phyloP scores from a whole-genome alignment of 768 basidiomycete genomes.

The Auricularia sp. region DNA sequence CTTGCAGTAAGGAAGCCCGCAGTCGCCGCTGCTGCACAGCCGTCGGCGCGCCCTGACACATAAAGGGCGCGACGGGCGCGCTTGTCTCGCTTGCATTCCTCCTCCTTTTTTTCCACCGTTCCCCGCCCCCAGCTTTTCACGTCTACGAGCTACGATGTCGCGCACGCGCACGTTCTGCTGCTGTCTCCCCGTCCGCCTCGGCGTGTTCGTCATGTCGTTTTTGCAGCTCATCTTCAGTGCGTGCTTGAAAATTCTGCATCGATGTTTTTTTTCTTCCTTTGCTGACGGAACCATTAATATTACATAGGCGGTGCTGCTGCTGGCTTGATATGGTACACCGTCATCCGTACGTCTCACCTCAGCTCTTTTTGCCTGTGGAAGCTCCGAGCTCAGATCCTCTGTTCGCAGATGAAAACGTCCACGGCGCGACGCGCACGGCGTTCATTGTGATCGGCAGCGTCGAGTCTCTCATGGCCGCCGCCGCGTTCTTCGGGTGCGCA shows the following conservation, averaged over 20 bases:
- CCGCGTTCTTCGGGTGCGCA: conserved; percentile 47
- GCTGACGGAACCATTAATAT: background rate
- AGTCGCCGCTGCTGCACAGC: too few relatives aligned
- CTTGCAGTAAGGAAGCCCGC: too few relatives aligned
- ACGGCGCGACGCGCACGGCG: conserved; percentile 24
- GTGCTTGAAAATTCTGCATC: conserved; percentile 30
- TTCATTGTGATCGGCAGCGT: conserved; percentile 45
- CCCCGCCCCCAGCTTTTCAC: too few relatives aligned
- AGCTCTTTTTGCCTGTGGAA: background rate
- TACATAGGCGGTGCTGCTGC: background rate
- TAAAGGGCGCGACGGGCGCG: too few relatives aligned
- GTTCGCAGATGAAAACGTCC: conserved; percentile 20
- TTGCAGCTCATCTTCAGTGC: conserved; percentile 48
- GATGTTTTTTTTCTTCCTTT: background rate
- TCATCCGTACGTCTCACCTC: conserved; percentile 36
- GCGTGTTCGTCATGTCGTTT: conserved; percentile 46
- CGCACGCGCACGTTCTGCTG: conserved; percentile 36
- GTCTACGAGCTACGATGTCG: background rate
- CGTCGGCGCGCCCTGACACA: too few relatives aligned
- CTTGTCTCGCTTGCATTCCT: too few relatives aligned
- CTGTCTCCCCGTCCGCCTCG: conserved; percentile 52
- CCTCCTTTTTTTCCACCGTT: too few relatives aligned
- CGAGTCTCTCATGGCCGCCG: conserved; percentile 43
- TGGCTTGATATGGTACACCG: conserved; percentile 44
- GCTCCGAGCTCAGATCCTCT: too few relatives aligned